Conservation (phyloP, 257 asterid species). For the Solanum dulcamara region DNA sequence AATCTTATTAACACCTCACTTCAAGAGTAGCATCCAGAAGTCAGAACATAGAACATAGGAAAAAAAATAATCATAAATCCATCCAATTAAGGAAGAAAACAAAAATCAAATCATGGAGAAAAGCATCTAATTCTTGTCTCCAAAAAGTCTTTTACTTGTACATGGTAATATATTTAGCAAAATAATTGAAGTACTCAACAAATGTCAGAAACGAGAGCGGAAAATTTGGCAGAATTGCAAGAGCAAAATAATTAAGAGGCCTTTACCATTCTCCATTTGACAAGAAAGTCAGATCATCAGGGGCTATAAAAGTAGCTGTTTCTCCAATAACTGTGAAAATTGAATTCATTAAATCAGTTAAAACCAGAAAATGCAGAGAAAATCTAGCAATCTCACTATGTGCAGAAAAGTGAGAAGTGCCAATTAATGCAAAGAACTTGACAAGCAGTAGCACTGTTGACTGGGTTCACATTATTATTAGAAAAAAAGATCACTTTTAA, state of each 20-base stretch:
- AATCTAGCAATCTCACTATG: neutral
- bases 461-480: neutral
- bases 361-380: neutral
- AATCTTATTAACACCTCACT: neutral
- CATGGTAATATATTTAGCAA: neutral
- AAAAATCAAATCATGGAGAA: neutral
- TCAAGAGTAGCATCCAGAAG: neutral
- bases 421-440: neutral
- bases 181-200: neutral
- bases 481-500: neutral
- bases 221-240: neutral
- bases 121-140: neutral
- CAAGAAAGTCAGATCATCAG: constrained; percentile 58
- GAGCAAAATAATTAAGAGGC: neutral
- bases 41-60: neutral
- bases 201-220: neutral
- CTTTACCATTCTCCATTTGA: constrained; percentile 98
- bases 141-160: neutral
- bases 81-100: neutral
- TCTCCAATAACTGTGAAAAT: constrained; percentile 88
- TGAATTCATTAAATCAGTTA: neutral
- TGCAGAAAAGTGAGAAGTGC: neutral
- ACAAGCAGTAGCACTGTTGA: neutral
- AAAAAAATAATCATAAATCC: neutral
- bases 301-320: constrained; percentile 68